Evolutionary conservation across 73 alveolate genomes (phyloP), one percentile per base, ranked within the genome.

Genomic region (Paramecium caudatum): DNA sequence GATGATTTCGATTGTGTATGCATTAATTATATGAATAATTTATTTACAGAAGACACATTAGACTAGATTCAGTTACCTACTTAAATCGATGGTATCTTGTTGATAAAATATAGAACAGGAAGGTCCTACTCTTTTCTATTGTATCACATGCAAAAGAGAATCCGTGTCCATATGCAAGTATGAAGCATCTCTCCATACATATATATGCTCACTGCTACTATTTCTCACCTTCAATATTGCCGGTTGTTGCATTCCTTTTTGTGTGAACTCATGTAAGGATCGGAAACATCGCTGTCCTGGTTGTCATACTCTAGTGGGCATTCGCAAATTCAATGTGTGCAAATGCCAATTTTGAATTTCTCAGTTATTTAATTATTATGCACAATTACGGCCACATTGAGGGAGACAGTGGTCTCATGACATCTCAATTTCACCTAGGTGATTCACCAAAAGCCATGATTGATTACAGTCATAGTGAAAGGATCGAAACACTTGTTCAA

Each of bases 361-460:
- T n/a, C n/a, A n/a, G n/a, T n/a, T n/a, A n/a, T n/a, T n/a, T 7
- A 5, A 48, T 48, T 5, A 36, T 74, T 25, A 74, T 74, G 68
- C 62, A 41, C 12, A 74, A 74, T 74, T 74, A 74, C 21, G 88
- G 88, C 5, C 62, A 74, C 7, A 74, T 74, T n/a, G 88, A 74
- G 1, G 65, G 65, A 10, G 88, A 74, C 8, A 74, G 88, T 74
- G 88, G 55, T 9, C 43, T 74, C 16, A 37, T 74, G 69, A 74
- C 88, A 12, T 74, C 88, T 13, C 21, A 74, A 45, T 74, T 17
- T 23, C 88, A 74, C 17, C 21, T 74, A 15, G 46, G 69, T 4
- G 88, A 74, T 74, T 74, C 88, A 3, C 88, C 88, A 13, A 74
- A 74, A 5, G 88, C 88, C 13, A 74, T 74, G 39, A 74, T 43